These are phyloP conservation scores for Fusarium longipes DNA, from an alignment of 2,329 filamentous ascomycete genomes.

Conservation along the genomic window DNA sequence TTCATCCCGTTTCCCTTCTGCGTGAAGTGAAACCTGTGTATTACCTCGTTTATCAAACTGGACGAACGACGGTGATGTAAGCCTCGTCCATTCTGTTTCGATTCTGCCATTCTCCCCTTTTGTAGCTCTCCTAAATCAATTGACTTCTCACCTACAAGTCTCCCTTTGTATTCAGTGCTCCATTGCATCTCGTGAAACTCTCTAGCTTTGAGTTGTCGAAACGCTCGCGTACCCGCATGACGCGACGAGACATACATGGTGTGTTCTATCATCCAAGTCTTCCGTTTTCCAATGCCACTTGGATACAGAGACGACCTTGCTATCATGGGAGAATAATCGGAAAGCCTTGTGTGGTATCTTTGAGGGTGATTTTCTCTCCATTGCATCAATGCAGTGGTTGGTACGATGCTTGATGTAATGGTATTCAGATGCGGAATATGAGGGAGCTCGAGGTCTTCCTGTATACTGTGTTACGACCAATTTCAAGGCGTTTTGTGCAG, in stretches of 20 bases:
- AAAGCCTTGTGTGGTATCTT: constrained; percentile 55
- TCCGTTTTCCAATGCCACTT: constrained; percentile 51
- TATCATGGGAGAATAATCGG: constrained; percentile 49
- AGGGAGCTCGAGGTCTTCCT: constrained; percentile 58
- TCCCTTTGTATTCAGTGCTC: constrained; percentile 48
- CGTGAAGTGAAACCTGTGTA: constrained; percentile 14
- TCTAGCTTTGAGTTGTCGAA: constrained; percentile 53
- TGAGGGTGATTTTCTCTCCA: constrained; percentile 54
- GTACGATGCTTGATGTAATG: constrained; percentile 55
- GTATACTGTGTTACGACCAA: constrained; percentile 21
- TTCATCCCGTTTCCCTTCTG: constrained; percentile 3
- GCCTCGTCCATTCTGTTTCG: neutral
- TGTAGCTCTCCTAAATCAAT: constrained; percentile 32
- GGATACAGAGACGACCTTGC: constrained; percentile 22
- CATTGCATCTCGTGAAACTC: constrained; percentile 58
- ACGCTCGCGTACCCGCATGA: constrained; percentile 52
- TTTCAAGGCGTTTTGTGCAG: neutral
- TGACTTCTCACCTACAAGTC: constrained; percentile 50
- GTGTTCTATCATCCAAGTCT: constrained; percentile 58
- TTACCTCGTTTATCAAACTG: constrained; percentile 17
- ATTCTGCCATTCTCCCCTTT: neutral
- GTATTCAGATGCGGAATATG: constrained; percentile 61
- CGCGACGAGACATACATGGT: constrained; percentile 57
- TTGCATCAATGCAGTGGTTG: constrained; percentile 51
- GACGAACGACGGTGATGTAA: constrained; percentile 2